phyloP scores from a whole-genome alignment of 2,329 filamentous ascomycete genomes.

The Stachybotrys chlorohalonatus region DNA sequence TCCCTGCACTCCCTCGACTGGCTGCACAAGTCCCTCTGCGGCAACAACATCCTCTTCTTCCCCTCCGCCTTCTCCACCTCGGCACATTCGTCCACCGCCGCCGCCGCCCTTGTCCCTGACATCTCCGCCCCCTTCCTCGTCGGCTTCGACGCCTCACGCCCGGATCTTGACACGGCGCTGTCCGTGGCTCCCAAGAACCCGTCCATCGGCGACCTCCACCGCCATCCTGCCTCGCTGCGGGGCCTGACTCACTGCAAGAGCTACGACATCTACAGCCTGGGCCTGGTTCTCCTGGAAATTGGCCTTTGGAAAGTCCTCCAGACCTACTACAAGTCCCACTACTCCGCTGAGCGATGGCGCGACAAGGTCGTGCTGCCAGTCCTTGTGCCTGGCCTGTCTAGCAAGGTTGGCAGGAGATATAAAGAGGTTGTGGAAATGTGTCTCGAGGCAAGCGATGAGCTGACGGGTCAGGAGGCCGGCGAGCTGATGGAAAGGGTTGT shows the following conservation, averaged over 20 bases:
- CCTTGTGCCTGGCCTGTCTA: slow-evolving; percentile 29
- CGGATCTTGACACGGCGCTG: slow-evolving; percentile 39
- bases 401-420: slow-evolving; percentile 31
- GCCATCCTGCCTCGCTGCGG: slow-evolving; percentile 33
- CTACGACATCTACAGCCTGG: slow-evolving; percentile 44
- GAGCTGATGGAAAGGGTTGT: slow-evolving; percentile 34
- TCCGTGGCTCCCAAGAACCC: slow-evolving; percentile 35
- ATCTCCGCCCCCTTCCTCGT: slow-evolving; percentile 35
- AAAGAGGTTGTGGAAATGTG: slow-evolving; percentile 32
- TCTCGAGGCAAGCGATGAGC: slow-evolving; percentile 25
- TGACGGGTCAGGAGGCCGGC: slow-evolving; percentile 25
- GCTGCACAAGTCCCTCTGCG: slow-evolving; percentile 48
- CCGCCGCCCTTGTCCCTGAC: slow-evolving; percentile 27
- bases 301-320: slow-evolving; percentile 36
- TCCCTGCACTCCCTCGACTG: slow-evolving; percentile 45
- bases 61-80: slow-evolving; percentile 27
- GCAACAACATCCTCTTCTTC: slow-evolving; percentile 46
- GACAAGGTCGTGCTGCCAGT: slow-evolving; percentile 30
- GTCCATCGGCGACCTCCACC: slow-evolving; percentile 33
- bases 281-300: slow-evolving; percentile 41
- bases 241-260: slow-evolving; percentile 35
- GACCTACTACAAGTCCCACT: slow-evolving; percentile 30
- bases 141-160: slow-evolving; percentile 47
- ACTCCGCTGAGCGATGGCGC: slow-evolving; percentile 30
- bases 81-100: slow-evolving; percentile 20